phyloP scores from a whole-genome alignment of 768 basidiomycete species.

The Galerina marginata region DNA sequence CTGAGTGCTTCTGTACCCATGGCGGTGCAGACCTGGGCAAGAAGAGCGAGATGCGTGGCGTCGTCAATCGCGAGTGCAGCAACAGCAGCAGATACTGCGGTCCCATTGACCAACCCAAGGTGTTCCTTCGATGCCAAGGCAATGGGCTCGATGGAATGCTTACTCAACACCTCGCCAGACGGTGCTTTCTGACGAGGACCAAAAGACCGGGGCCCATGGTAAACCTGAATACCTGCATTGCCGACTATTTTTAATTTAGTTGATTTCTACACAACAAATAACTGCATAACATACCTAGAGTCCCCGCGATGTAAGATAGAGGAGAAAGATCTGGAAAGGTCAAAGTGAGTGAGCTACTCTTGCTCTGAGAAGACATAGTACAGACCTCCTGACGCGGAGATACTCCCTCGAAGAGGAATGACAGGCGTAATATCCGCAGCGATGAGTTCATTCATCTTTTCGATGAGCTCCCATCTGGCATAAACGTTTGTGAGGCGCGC shows the following conservation, averaged over 20 bases:
- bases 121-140: constrained; percentile 70
- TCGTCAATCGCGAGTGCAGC: constrained; percentile 76
- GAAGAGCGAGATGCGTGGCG: constrained; percentile 62
- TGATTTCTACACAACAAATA: neutral
- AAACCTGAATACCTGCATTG: constrained; percentile 70
- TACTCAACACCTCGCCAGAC: constrained; percentile 54
- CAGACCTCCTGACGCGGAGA: constrained; percentile 78
- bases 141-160: constrained; percentile 62
- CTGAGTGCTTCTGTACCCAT: constrained; percentile 80
- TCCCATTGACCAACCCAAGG: constrained; percentile 76
- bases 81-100: constrained; percentile 76
- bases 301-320: constrained; percentile 69
- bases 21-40: constrained; percentile 77
- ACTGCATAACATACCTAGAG: constrained; percentile 48
- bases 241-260: constrained; percentile 34
- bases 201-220: constrained; percentile 56
- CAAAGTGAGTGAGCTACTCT: constrained; percentile 2
- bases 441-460: constrained; percentile 69
- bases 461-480: constrained; percentile 68
- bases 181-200: constrained; percentile 56
- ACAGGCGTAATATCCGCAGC: constrained; percentile 68
- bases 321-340: constrained; percentile 49
- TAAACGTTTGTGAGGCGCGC: neutral
- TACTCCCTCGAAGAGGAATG: constrained; percentile 82
- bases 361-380: constrained; percentile 9